These are phyloP conservation scores for Aristolochia californica DNA, from an alignment of 164 flowering plant species.

Conservation along the genomic window DNA sequence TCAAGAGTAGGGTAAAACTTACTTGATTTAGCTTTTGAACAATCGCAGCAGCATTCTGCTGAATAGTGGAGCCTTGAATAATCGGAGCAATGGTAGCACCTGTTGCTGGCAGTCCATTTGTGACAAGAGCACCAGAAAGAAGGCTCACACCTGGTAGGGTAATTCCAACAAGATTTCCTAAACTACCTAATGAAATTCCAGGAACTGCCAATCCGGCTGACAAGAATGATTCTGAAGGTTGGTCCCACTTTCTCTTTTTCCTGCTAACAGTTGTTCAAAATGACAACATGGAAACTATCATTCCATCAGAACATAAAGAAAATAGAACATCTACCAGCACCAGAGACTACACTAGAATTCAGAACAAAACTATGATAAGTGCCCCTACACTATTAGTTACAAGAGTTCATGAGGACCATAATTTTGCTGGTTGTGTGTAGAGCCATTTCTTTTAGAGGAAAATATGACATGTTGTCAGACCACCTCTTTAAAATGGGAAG, in stretches of 20 bases:
- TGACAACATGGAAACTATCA: background rate
- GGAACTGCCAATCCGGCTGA: slow-evolving; percentile 43
- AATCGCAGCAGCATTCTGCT: slow-evolving; percentile 32
- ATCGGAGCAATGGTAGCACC: slow-evolving; percentile 20
- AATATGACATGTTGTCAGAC: too few relatives aligned
- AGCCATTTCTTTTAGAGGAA: too few relatives aligned
- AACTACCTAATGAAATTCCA: slow-evolving; percentile 33
- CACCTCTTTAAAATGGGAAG: too few relatives aligned
- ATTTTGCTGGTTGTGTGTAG: too few relatives aligned
- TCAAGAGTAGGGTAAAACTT: slow-evolving; percentile 11
- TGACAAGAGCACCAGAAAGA: slow-evolving; percentile 20
- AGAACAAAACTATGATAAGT: background rate
- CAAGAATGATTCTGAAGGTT: slow-evolving; percentile 69
- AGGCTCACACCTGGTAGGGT: slow-evolving; percentile 29
- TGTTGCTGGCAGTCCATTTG: slow-evolving; percentile 22
- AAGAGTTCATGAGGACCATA: too few relatives aligned
- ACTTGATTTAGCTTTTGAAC: slow-evolving; percentile 49
- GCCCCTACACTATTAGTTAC: too few relatives aligned
- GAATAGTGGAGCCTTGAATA: slow-evolving; percentile 26
- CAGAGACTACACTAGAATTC: background rate
- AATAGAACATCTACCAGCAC: background rate
- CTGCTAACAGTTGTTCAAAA: slow-evolving; percentile 24
- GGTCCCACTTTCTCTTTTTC: slow-evolving; percentile 96
- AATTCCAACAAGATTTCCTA: slow-evolving; percentile 30
- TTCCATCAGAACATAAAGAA: background rate